phyloP scores from a whole-genome alignment of 768 basidiomycete species.

The Tremella mesenterica region DNA sequence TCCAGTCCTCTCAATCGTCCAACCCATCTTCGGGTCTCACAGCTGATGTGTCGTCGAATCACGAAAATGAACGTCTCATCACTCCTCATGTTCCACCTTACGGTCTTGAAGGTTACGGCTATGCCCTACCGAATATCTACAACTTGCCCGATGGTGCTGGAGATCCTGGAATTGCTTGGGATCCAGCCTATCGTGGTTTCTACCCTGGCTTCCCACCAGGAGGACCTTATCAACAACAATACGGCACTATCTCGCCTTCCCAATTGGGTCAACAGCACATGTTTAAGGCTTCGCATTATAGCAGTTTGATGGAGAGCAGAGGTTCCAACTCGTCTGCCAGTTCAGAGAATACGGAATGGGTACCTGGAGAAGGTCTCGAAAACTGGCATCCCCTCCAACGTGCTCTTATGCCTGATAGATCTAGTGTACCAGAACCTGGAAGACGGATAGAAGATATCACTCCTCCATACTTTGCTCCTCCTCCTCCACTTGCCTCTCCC shows the following conservation, averaged over 20 bases:
- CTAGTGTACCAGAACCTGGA: not conserved
- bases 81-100: not conserved
- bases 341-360: constrained; percentile 24
- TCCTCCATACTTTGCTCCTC: not conserved
- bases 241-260: constrained; percentile 2
- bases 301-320: constrained; percentile 21
- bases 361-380: constrained; percentile 11
- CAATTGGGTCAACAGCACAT: not conserved
- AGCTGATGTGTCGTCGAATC: not conserved
- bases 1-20: not conserved
- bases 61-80: not conserved
- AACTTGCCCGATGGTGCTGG: not conserved
- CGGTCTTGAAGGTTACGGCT: not conserved
- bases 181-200: not conserved
- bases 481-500: not conserved
- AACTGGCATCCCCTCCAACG: constrained; percentile 7
- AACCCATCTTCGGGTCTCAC: not conserved
- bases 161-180: not conserved
- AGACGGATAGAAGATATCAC: not conserved
- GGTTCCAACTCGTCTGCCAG: constrained; percentile 28
- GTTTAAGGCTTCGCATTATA: not conserved
- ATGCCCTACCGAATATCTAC: not conserved
- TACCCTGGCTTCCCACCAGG: not conserved
- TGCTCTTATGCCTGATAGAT: not conserved
- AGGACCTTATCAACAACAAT: not conserved